These are phyloP conservation scores for Trametes villosa DNA, from an alignment of 768 basidiomycete genomes.

Conservation along the genomic window DNA sequence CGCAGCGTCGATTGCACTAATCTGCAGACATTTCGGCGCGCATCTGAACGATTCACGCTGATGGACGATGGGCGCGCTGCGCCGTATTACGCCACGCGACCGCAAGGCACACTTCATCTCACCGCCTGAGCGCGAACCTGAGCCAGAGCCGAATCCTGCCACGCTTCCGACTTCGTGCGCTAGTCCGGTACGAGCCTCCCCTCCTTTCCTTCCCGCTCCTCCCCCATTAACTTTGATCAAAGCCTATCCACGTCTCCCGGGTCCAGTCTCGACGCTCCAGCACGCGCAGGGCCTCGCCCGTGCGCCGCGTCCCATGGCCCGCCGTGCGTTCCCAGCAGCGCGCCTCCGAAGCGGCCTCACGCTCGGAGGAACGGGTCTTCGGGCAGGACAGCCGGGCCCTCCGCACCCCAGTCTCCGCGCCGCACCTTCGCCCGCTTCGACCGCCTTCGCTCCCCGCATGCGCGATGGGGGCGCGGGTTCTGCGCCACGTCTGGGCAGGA, in stretches of 20 bases:
- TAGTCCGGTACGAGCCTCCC: too few species aligned
- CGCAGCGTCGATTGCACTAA: too few species aligned
- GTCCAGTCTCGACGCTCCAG: too few species aligned
- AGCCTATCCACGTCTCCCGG: conserved; percentile 2
- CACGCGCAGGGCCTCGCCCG: not conserved
- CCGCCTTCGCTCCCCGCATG: too few species aligned
- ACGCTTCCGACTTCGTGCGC: not conserved
- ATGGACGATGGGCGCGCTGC: too few species aligned
- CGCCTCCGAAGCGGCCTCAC: not conserved
- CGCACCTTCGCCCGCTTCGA: too few species aligned
- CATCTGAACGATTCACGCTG: too few species aligned
- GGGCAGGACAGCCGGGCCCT: not conserved
- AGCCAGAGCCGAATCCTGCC: not conserved
- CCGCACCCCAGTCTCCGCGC: not conserved
- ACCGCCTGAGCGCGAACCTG: not conserved
- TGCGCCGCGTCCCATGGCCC: not conserved
- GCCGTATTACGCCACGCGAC: not conserved
- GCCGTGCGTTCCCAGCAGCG: not conserved
- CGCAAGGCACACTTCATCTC: conserved; percentile 1
- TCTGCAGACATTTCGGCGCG: too few species aligned
- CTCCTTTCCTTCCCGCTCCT: too few species aligned
- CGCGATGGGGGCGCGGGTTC: too few species aligned
- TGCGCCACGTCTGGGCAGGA: too few species aligned
- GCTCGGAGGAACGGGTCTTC: not conserved
- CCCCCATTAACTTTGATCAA: not conserved